Evolutionary conservation across 257 asterid species (phyloP), one percentile per base, ranked within the genome.

Genomic region (Nicotiana tomentosiformis): DNA sequence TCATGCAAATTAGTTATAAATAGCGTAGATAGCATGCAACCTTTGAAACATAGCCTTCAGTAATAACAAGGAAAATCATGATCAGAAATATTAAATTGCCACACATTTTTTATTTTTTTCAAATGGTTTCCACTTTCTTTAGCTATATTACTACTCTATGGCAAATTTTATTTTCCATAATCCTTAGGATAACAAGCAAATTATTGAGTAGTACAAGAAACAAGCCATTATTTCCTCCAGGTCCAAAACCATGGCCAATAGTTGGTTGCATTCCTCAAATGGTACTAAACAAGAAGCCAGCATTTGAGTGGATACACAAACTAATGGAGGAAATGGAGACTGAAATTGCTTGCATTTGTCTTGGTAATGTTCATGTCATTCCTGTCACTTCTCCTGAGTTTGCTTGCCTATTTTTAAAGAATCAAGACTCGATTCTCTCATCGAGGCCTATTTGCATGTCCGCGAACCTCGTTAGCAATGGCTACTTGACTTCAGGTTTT

Each of bases 381-480:
- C 56, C 84, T 5, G 84, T 86, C 66, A 69, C 80, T 10, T 84
- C 87, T 33, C 84, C 87, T 5, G 87, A 86, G 35, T 77, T 86
- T 30, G 84, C 86, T 35, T n/a, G 86, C 3, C 81, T 64, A 60
- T 84, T 86, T 67, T 62, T 84, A 49, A 72, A 51, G 46, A 68
- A 56, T 4, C 87, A 72, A 2, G 77, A 82, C 43, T 35, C 43
- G 43, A 35, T 35, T 35, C 5, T 35, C 43, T 35, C 43, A 35
- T 35, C 6, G 39, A 35, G 39, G 39, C 39, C 39, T 35, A 39
- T 39, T 39, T 39, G 49, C 49, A 39, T 39, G 49, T 39, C 10
- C 49, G 49, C 49, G 0, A 7, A 7, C 49, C 49, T 39, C 10
- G 10, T 39, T 39, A 7, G 49, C 49, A 39, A 39, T 39, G 49